Evolutionary conservation across 83 land plant genomes (phyloP).

Genomic region (Thuja plicata): DNA sequence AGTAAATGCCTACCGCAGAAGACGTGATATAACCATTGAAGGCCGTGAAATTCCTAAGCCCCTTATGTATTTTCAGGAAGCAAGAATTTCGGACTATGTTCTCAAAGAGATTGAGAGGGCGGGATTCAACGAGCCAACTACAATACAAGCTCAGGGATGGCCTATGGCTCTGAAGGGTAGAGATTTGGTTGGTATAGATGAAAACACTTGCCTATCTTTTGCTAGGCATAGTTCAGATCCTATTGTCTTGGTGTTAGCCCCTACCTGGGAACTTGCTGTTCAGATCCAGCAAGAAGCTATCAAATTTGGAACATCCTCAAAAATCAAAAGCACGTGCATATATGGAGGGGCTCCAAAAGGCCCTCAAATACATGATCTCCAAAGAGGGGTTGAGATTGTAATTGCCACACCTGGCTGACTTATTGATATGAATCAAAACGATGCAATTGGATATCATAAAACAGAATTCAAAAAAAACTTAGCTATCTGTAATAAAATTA

Average conservation of each 20-base stretch:
- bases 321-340: slow-evolving; percentile 82
- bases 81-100: slow-evolving; percentile 70
- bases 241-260: slow-evolving; percentile 86
- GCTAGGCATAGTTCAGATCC: slow-evolving; percentile 97
- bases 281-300: slow-evolving; percentile 92
- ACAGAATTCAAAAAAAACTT: no score
- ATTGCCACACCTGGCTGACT: slow-evolving; percentile 98
- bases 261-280: slow-evolving; percentile 95
- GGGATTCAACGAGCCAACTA: slow-evolving; percentile 93
- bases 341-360: slow-evolving; percentile 99
- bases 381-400: slow-evolving; percentile 94
- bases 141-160: slow-evolving; percentile 99
- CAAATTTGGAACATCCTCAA: slow-evolving; percentile 79
- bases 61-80: slow-evolving; percentile 74
- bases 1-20: slow-evolving; percentile 58
- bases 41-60: slow-evolving; percentile 93
- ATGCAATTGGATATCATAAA: no score
- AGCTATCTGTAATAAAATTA: no score
- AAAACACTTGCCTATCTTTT: slow-evolving; percentile 92
- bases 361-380: slow-evolving; percentile 95
- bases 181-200: slow-evolving; percentile 95
- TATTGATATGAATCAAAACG: slow-evolving; percentile 99
- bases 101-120: slow-evolving; percentile 77
- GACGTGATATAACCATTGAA: slow-evolving; percentile 83
- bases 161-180: slow-evolving; percentile 99